Evolutionary conservation across 2,329 filamentous ascomycete species (phyloP).

Genomic region (Ploettnerulaceae sp.): DNA sequence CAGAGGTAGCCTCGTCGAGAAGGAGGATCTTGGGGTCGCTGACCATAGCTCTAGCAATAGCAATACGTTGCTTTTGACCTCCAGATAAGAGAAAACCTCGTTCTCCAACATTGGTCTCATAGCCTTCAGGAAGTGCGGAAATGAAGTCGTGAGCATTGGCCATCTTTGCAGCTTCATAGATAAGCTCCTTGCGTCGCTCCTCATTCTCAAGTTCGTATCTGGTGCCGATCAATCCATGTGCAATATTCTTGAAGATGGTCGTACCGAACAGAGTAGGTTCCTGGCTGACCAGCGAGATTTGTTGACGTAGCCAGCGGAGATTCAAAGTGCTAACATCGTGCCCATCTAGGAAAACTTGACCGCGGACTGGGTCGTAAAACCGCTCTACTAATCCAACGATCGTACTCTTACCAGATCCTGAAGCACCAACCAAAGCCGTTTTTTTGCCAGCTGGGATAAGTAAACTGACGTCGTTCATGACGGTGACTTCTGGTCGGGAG

Average conservation of each 20-base stretch:
- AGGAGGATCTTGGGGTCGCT: constrained; percentile 89
- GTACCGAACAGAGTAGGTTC: constrained; percentile 88
- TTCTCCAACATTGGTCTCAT: constrained; percentile 93
- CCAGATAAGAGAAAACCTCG: constrained; percentile 88
- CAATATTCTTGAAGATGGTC: constrained; percentile 85
- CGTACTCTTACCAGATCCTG: constrained; percentile 90
- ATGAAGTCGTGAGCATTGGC: constrained; percentile 96
- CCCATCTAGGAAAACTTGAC: constrained; percentile 75
- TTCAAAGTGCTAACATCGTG: constrained; percentile 78
- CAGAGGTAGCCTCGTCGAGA: constrained; percentile 91
- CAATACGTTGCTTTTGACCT: constrained; percentile 95
- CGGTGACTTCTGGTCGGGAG: constrained; percentile 80
- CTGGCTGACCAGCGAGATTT: constrained; percentile 88
- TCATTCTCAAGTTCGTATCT: constrained; percentile 62
- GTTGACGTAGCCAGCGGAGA: constrained; percentile 83
- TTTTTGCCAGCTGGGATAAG: constrained; percentile 83
- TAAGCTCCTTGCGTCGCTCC: constrained; percentile 64
- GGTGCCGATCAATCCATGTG: constrained; percentile 85
- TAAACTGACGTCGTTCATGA: constrained; percentile 80
- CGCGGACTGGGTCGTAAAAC: constrained; percentile 86
- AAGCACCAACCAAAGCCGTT: constrained; percentile 89
- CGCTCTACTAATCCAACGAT: constrained; percentile 90
- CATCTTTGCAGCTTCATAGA: constrained; percentile 79
- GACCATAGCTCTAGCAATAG: constrained; percentile 85
- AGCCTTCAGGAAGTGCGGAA: constrained; percentile 72